These are phyloP conservation scores for Leishmania arabica DNA, from an alignment of 208 protist genomes.

Conservation along the genomic window DNA sequence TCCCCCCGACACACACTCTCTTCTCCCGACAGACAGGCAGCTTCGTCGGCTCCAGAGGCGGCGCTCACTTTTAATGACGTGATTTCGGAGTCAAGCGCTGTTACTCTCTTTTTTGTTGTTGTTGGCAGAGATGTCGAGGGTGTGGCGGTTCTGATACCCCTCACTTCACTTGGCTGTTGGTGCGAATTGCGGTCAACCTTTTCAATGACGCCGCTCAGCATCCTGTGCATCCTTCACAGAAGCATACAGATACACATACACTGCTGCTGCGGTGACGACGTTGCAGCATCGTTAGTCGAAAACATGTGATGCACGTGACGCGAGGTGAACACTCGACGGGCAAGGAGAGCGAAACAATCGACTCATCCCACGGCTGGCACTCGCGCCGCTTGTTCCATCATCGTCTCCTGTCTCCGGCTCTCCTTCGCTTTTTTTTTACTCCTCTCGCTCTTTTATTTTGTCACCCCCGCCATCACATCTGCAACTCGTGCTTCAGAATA, in stretches of 20 bases:
- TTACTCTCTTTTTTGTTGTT: background rate
- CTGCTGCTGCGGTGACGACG: background rate
- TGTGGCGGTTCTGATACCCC: background rate
- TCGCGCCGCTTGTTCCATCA: background rate
- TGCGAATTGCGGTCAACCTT: background rate
- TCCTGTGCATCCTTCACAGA: conserved; percentile 6
- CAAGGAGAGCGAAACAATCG: background rate
- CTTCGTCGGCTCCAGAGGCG: background rate
- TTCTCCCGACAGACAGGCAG: background rate
- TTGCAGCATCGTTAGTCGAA: background rate
- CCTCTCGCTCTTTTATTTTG: background rate
- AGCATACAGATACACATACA: background rate
- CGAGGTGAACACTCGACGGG: background rate
- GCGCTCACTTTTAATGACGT: background rate
- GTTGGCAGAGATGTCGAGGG: background rate
- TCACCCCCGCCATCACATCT: background rate
- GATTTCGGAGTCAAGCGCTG: background rate
- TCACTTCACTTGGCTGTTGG: background rate
- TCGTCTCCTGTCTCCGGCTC: background rate
- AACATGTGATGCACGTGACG: background rate
- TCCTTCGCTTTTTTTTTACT: background rate
- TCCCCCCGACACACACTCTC: background rate
- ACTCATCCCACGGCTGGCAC: background rate
- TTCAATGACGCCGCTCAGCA: background rate
- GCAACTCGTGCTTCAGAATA: background rate